Percentiles rank a stretch among this genome's conserved stretches.
Evolutionary conservation across 2,329 filamentous ascomycete genomes (phyloP).

Genomic region (Coniella vitis): DNA sequence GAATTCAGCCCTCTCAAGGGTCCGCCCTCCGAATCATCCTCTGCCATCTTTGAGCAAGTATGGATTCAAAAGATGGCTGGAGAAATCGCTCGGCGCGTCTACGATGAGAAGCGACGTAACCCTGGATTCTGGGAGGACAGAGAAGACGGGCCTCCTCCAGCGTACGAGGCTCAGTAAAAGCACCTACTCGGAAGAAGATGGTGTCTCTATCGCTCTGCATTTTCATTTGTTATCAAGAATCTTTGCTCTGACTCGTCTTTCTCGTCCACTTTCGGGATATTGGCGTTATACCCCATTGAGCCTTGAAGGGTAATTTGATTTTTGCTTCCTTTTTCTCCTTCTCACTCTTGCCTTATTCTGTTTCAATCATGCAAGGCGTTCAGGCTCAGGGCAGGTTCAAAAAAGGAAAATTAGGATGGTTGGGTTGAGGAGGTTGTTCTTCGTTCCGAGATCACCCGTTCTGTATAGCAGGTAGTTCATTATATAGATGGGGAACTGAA

Average conservation of each 20-base stretch:
- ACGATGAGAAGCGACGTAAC: slow-evolving; percentile 69
- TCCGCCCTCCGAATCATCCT: slow-evolving; percentile 42
- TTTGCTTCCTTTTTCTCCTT: background rate
- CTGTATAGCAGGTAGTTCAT: too few relatives aligned
- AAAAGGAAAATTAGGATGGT: slow-evolving; percentile 6
- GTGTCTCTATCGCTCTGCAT: background rate
- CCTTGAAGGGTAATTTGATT: slow-evolving; percentile 10
- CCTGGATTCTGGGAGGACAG: slow-evolving; percentile 46
- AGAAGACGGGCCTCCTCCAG: slow-evolving; percentile 53
- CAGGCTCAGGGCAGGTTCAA: slow-evolving; percentile 6
- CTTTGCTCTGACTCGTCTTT: background rate
- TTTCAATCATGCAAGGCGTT: slow-evolving; percentile 15
- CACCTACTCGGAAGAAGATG: background rate
- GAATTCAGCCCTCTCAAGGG: slow-evolving; percentile 25
- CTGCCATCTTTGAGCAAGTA: slow-evolving; percentile 67
- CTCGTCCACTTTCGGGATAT: too few relatives aligned
- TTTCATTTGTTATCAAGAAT: slow-evolving; percentile 7
- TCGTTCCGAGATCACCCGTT: too few relatives aligned
- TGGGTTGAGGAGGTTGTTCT: background rate
- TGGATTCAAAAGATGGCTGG: slow-evolving; percentile 92
- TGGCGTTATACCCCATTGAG: slow-evolving; percentile 17
- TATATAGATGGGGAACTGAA: too few relatives aligned
- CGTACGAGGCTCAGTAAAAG: slow-evolving; percentile 49
- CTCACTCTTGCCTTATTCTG: too few relatives aligned
- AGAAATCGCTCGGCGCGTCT: slow-evolving; percentile 81